Evolutionary conservation across 345 rosid genomes (phyloP), one percentile per base, ranked within the genome.

Genomic region (Aquilaria yunnanensis): DNA sequence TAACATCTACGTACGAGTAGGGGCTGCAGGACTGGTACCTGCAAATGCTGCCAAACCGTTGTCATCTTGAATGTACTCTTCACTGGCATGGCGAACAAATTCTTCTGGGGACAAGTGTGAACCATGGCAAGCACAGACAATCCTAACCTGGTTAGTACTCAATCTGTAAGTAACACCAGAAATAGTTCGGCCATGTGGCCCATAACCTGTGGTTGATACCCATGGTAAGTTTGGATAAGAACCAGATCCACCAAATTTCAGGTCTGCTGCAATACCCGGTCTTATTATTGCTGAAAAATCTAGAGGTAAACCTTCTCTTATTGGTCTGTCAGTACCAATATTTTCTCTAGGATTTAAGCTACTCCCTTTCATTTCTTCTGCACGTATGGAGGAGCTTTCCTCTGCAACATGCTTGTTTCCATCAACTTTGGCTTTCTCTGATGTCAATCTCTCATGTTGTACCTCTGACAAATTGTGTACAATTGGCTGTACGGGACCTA

Each of bases 81-180:
- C 96, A 11, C 80, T 86, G 53, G 99, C 99, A 45, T 94, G 99
- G 54, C 81, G 71, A 32, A 88, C 85, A 79, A 94, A 94, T 74
- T 94, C 99, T 72, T 94, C 97, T 0, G 96, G 97, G 34, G 86
- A 80, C 97, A 91, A 78, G 65, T 94, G 99, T 3, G 69, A 60
- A 61, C 99, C 83, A n/a, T 94, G 99, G 67, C 99, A 94, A 69
- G 97, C 99, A 31, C 99, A 94, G 11, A 94, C 99, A 8, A 94
- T 90, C 75, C 72, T 81, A 61, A 94, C 82, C 74, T 83, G 96
- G 76, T 78, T 85, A 10, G 84, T 66, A 8, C 78, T 88, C 84
- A 58, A 94, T 64, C 76, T 72, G 70, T 94, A 94, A 11, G 97
- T 81, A 13, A 94, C 99, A 56, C 99, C 99, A 0, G 97, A 94